Conservation (phyloP, 2,329 filamentous ascomycete species). For the Aspergillus sp. region DNA sequence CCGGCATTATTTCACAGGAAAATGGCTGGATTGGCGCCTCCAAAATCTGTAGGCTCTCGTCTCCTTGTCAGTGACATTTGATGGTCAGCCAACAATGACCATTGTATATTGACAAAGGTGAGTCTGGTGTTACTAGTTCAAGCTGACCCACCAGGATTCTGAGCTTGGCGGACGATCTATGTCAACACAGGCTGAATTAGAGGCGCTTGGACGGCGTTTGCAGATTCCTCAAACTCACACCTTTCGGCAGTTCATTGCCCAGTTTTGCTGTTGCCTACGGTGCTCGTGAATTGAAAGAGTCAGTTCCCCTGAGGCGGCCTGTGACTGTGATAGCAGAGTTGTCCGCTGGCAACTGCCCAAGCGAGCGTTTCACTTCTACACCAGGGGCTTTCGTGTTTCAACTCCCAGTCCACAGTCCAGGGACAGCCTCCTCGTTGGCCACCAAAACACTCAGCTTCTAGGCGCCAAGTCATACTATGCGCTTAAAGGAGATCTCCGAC, state of each 20-base stretch:
- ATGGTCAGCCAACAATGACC: no score
- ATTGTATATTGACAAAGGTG: no score
- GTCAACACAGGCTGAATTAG: no score
- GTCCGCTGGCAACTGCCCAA: not conserved
- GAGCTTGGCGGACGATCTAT: no score
- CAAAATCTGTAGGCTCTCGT: not conserved
- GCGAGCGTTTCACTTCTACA: slow-evolving; percentile 8
- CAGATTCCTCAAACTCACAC: no score
- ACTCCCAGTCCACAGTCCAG: not conserved
- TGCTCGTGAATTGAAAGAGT: not conserved
- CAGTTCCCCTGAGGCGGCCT: not conserved
- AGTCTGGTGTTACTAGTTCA: no score
- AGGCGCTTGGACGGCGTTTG: no score
- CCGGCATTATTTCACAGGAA: not conserved
- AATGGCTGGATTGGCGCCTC: not conserved
- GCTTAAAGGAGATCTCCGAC: slow-evolving; percentile 6
- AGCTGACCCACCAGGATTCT: no score
- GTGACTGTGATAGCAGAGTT: not conserved
- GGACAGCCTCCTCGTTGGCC: slow-evolving; percentile 4
- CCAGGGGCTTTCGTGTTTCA: slow-evolving; percentile 13
- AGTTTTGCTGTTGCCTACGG: not conserved
- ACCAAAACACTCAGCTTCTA: not conserved
- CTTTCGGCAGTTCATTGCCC: no score
- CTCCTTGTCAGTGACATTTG: not conserved
- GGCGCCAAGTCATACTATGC: slow-evolving; percentile 9